Evolutionary conservation across 805 yeast genomes (phyloP).

Genomic region (Wickerhamomyces mucosus): DNA sequence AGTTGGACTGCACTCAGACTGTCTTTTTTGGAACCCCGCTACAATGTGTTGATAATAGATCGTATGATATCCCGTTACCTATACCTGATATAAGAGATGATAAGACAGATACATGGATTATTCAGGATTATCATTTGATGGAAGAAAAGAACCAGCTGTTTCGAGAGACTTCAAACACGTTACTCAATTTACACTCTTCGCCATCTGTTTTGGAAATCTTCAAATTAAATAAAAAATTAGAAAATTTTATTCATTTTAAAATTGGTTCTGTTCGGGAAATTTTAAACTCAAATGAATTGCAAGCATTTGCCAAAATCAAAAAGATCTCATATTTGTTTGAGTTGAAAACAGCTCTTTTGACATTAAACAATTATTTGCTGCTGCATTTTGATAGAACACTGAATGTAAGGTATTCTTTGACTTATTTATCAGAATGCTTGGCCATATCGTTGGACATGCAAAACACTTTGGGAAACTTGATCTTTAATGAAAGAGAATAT

Average conservation of each 20-base stretch:
- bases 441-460: constrained; percentile 22
- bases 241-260: constrained; percentile 18
- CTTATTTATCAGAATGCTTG: constrained; percentile 25
- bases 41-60: constrained; percentile 10
- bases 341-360: constrained; percentile 22
- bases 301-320: constrained; percentile 13
- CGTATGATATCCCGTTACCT: constrained; percentile 18
- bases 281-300: constrained; percentile 5
- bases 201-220: constrained; percentile 28
- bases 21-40: constrained; percentile 9
- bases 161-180: constrained; percentile 22
- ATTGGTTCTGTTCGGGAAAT: constrained; percentile 20
- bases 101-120: constrained; percentile 28
- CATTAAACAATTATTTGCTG: constrained; percentile 28
- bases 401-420: constrained; percentile 23
- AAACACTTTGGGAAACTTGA: constrained; percentile 24
- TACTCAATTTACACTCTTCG: constrained; percentile 24
- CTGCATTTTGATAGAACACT: constrained; percentile 28
- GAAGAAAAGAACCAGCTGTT: constrained; percentile 22
- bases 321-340: constrained; percentile 17
- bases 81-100: constrained; percentile 25
- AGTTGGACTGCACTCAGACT: constrained; percentile 14
- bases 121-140: constrained; percentile 23
- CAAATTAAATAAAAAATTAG: constrained; percentile 24
- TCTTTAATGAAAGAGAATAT: constrained; percentile 23